Conservation (phyloP, 768 basidiomycete species). For the Paxillus ammoniavirescens region DNA sequence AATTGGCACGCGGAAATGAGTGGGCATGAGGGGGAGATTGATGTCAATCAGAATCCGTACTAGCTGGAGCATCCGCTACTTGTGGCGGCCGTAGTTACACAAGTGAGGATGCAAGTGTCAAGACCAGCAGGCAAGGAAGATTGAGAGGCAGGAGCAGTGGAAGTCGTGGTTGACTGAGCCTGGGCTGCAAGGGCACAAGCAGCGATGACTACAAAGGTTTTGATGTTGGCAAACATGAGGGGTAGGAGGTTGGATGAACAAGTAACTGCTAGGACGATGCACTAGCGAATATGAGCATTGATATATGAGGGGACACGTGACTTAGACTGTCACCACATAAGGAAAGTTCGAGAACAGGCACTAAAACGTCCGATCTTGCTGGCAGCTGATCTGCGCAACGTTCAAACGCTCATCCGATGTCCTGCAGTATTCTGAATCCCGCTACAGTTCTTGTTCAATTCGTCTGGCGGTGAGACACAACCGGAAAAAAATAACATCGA, state of each 20-base stretch:
- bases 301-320: background rate
- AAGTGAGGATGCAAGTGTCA: constrained; percentile 9
- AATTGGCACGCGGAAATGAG: background rate
- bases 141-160: background rate
- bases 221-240: constrained; percentile 19
- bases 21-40: background rate
- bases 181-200: constrained; percentile 17
- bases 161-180: constrained; percentile 14
- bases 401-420: no score
- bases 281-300: no score
- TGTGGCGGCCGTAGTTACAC: background rate
- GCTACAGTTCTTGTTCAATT: no score
- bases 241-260: background rate
- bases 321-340: background rate
- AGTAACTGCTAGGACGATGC: no score
- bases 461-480: background rate
- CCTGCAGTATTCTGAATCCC: no score
- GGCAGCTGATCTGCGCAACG: no score
- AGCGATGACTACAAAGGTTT: constrained; percentile 16
- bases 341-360: background rate
- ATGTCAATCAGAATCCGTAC: constrained; percentile 9
- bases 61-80: constrained; percentile 2
- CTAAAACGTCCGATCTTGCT: no score
- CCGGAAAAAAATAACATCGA: no score
- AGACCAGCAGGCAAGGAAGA: constrained; percentile 4